Evolutionary conservation across 192 early-diverging fungal genomes (phyloP).

Genomic region (Chytriomyces sp.): DNA sequence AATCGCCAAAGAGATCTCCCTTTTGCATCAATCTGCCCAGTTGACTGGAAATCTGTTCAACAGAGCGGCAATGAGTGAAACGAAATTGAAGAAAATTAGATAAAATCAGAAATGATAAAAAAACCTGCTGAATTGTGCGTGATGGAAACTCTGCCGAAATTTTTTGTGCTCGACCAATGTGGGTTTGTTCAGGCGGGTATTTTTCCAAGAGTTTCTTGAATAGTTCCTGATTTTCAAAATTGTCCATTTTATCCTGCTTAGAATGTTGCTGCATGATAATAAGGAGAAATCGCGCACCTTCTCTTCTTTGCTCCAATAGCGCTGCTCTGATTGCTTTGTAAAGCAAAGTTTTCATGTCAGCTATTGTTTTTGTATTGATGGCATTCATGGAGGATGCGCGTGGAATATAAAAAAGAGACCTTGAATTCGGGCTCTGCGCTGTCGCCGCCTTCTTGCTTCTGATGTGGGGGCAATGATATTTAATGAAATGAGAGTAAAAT

Average conservation of each 20-base stretch:
- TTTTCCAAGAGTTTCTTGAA: constrained; percentile 4
- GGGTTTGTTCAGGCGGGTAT: neutral
- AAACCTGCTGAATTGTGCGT: constrained; percentile 1
- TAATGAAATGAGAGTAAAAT: neutral
- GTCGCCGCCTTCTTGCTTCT: neutral
- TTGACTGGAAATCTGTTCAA: neutral
- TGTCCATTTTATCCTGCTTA: too few species aligned
- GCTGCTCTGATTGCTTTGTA: too few species aligned
- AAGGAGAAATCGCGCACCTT: neutral
- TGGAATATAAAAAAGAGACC: neutral
- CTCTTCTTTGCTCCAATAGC: neutral
- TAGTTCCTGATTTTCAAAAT: neutral
- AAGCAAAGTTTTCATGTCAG: neutral
- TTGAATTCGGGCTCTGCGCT: neutral
- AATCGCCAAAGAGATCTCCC: constrained; percentile 3
- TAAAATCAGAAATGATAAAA: neutral
- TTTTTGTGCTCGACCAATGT: neutral
- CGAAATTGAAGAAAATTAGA: neutral
- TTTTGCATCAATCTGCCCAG: neutral
- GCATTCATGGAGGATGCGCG: too few species aligned
- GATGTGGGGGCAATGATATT: neutral
- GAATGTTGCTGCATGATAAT: neutral
- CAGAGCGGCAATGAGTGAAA: too few species aligned
- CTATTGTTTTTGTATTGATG: neutral
- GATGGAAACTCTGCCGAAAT: neutral